These are phyloP conservation scores for Pseudognaphalium luteoalbum DNA, from an alignment of 129 eudicot genomes.

Conservation along the genomic window DNA sequence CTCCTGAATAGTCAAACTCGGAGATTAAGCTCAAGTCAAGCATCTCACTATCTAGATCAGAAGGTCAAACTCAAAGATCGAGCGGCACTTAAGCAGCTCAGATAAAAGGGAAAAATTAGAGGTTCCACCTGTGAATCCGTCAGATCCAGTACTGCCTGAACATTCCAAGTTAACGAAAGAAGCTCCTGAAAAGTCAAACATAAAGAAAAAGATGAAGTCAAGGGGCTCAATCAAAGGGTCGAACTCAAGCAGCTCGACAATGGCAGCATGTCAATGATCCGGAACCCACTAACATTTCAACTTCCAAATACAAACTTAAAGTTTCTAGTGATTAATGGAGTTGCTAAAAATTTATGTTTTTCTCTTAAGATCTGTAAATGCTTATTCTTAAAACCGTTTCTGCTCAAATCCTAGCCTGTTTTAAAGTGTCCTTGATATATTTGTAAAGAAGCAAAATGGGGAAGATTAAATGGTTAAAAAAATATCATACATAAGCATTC, in stretches of 20 bases:
- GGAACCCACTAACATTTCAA: constrained; percentile 23
- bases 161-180: too few species aligned
- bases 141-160: too few species aligned
- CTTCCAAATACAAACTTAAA: constrained; percentile 40
- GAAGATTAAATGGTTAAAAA: too few species aligned
- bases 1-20: not conserved
- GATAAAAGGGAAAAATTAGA: not conserved
- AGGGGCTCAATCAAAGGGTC: constrained; percentile 12
- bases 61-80: not conserved
- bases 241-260: constrained; percentile 30
- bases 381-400: not conserved
- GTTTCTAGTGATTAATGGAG: constrained; percentile 33
- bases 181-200: too few species aligned
- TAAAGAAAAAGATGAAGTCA: not conserved
- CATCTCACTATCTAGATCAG: too few species aligned
- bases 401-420: too few species aligned
- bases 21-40: not conserved
- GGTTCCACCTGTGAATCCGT: too few species aligned
- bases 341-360: not conserved
- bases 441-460: too few species aligned
- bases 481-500: too few species aligned
- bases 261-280: constrained; percentile 28
- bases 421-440: too few species aligned
- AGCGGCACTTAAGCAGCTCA: not conserved
- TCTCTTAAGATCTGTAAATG: constrained; percentile 4